phyloP scores from a whole-genome alignment of 345 rosid genomes.

The Sisymbrium altissimum region DNA sequence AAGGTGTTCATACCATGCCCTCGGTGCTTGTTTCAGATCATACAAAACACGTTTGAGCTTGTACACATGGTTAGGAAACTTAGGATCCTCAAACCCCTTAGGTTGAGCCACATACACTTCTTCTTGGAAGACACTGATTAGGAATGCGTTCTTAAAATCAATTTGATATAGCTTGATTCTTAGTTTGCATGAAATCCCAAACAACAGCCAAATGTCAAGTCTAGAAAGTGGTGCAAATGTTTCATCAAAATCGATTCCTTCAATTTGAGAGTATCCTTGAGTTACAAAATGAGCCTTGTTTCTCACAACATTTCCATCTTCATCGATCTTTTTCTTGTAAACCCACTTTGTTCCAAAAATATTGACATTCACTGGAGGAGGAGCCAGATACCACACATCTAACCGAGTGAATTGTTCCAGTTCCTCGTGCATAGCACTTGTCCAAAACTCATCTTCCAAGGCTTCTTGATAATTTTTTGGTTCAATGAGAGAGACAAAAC shows the following conservation, averaged over 20 bases:
- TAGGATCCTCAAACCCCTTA: no score
- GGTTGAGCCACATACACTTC: no score
- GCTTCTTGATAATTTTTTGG: not conserved
- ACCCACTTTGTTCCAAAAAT: not conserved
- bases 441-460: not conserved
- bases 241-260: not conserved
- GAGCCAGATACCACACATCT: not conserved
- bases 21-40: no score
- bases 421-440: not conserved
- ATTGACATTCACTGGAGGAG: fast-evolving
- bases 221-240: not conserved
- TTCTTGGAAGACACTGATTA: no score
- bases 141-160: no score
- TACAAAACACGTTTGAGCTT: no score
- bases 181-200: no score
- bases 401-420: fast-evolving
- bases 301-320: not conserved
- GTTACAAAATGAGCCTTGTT: not conserved
- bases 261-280: not conserved
- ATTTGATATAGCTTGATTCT: no score
- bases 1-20: no score
- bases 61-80: no score
- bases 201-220: no score
- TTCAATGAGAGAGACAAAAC: not conserved
- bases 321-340: not conserved